A percentile compares a stretch with the other conserved stretches of the same genome.
Evolutionary conservation across 2,329 filamentous ascomycete species (phyloP).

Genomic region (Colletotrichum godetiae): DNA sequence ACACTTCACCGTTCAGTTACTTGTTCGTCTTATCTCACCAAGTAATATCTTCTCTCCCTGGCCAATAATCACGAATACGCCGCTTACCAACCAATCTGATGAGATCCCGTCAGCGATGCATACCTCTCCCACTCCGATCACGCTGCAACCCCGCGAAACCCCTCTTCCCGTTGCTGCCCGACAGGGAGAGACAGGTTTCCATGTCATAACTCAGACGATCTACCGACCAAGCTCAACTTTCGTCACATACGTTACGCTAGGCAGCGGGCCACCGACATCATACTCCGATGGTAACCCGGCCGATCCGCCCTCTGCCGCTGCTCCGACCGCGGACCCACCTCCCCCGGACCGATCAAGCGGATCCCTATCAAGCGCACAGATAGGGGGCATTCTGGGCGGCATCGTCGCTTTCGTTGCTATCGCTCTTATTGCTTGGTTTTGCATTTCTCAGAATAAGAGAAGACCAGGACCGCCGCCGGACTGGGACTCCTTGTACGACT

Average conservation of each 20-base stretch:
- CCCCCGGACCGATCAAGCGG: slow-evolving; percentile 23
- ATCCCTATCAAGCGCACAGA: slow-evolving; percentile 48
- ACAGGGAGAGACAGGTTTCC: slow-evolving; percentile 19
- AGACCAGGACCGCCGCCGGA: neutral
- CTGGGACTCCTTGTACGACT: neutral
- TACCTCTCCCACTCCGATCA: slow-evolving; percentile 20
- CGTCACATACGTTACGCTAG: slow-evolving; percentile 48
- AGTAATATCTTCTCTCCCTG: neutral
- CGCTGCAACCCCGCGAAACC: slow-evolving; percentile 10
- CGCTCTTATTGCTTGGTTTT: slow-evolving; percentile 47
- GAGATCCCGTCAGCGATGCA: slow-evolving; percentile 26
- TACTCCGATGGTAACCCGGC: slow-evolving; percentile 30
- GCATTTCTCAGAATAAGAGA: slow-evolving; percentile 35
- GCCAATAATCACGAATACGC: neutral
- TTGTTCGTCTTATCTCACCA: neutral
- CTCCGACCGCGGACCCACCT: slow-evolving; percentile 27
- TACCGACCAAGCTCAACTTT: slow-evolving; percentile 48
- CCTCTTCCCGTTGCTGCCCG: slow-evolving; percentile 17
- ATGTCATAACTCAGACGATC: slow-evolving; percentile 50
- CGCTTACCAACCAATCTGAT: slow-evolving; percentile 5
- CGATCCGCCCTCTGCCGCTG: slow-evolving; percentile 26
- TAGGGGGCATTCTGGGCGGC: slow-evolving; percentile 55
- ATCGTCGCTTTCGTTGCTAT: slow-evolving; percentile 51
- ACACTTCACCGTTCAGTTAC: neutral
- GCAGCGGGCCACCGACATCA: slow-evolving; percentile 27